A percentile compares a stretch with the other conserved stretches of the same genome.
Evolutionary conservation across 257 asterid genomes (phyloP).

Genomic region (Leptodermis oblonga): DNA sequence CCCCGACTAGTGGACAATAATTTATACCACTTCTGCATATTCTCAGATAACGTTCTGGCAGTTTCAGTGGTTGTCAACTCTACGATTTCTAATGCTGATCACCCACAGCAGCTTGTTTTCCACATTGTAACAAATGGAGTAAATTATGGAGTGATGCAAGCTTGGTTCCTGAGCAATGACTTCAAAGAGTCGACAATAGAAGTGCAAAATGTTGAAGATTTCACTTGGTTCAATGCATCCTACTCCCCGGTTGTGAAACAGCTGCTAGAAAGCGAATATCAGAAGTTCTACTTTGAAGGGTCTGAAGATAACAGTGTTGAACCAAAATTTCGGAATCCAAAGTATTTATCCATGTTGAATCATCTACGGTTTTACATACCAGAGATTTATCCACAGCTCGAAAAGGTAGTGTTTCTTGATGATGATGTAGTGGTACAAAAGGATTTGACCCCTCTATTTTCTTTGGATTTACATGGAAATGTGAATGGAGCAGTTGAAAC

Average conservation of each 20-base stretch:
- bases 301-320: conserved; percentile 36
- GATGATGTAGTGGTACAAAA: conserved; percentile 84
- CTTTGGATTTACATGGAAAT: conserved; percentile 77
- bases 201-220: conserved; percentile 65
- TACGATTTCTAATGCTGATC: conserved; percentile 70
- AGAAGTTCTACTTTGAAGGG: conserved; percentile 38
- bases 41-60: conserved; percentile 78
- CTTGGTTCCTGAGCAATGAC: conserved; percentile 73
- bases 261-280: conserved; percentile 28
- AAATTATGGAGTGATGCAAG: conserved; percentile 73
- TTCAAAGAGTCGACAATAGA: conserved; percentile 68
- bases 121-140: conserved; percentile 71
- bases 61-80: conserved; percentile 80
- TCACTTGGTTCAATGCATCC: conserved; percentile 67
- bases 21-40: conserved; percentile 79
- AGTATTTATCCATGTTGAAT: conserved; percentile 53
- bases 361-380: conserved; percentile 86
- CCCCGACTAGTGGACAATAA: conserved; percentile 72
- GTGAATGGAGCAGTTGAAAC: conserved; percentile 95
- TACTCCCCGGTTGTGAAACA: conserved; percentile 64
- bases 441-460: conserved; percentile 75
- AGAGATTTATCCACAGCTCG: conserved; percentile 73
- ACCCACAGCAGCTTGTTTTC: conserved; percentile 79
- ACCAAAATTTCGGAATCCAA: conserved; percentile 55
- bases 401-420: conserved; percentile 78